Percentiles rank a stretch among this genome's conserved stretches.
These are phyloP conservation scores for Stellera chamaejasme DNA, from an alignment of 345 rosid genomes.

Conservation along the genomic window DNA sequence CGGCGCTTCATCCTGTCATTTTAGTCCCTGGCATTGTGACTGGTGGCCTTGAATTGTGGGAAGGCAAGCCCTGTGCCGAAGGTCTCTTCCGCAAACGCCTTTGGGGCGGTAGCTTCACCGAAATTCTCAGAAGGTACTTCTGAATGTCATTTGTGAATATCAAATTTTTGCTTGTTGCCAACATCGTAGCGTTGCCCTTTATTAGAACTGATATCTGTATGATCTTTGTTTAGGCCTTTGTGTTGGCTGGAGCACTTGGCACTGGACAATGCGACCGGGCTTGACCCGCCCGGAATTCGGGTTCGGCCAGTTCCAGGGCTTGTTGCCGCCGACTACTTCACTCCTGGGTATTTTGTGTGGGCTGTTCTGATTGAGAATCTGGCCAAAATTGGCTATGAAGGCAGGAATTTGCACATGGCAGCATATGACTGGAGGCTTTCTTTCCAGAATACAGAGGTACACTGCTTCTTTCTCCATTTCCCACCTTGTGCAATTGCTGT, in stretches of 20 bases:
- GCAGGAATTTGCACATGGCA: constrained; percentile 59
- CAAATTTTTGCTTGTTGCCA: background rate
- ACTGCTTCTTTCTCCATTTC: constrained; percentile 8
- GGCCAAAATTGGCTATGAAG: constrained; percentile 74
- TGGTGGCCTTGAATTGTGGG: constrained; percentile 75
- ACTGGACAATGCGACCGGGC: constrained; percentile 65
- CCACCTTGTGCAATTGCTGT: background rate
- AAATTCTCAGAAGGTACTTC: constrained; percentile 47
- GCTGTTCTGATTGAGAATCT: constrained; percentile 67
- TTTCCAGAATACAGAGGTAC: constrained; percentile 62
- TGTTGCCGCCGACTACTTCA: constrained; percentile 53
- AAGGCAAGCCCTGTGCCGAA: constrained; percentile 63
- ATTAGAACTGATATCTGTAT: constrained; percentile 1
- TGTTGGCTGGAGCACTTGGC: constrained; percentile 77
- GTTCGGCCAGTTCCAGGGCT: constrained; percentile 55
- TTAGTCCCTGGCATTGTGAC: constrained; percentile 74
- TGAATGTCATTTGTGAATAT: background rate
- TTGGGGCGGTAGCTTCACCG: constrained; percentile 69
- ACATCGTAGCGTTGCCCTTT: background rate
- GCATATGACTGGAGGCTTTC: constrained; percentile 67
- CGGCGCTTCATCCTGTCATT: constrained; percentile 61
- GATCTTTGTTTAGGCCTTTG: constrained; percentile 34
- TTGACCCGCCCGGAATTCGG: constrained; percentile 62
- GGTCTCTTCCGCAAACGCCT: constrained; percentile 70
- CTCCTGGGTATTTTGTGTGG: constrained; percentile 62